These are phyloP conservation scores for Zymoseptoria crescenta DNA, from an alignment of 2,329 filamentous ascomycete genomes.

Conservation along the genomic window DNA sequence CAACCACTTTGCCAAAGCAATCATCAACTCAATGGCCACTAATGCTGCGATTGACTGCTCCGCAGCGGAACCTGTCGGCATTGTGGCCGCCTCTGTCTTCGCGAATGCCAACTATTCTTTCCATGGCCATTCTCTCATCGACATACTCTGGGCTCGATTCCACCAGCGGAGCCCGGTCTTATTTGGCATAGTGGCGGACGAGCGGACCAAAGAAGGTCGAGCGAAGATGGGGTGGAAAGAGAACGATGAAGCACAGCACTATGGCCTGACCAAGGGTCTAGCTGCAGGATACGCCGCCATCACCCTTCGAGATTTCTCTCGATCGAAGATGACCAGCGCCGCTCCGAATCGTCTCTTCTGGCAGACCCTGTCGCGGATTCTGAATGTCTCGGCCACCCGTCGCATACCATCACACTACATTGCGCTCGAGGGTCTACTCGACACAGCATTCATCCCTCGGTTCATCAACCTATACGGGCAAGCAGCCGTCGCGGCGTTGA, in stretches of 20 bases:
- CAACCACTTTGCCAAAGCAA: conserved; percentile 65
- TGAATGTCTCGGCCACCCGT: conserved; percentile 59
- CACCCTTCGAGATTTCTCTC: conserved; percentile 72
- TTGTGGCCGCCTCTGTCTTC: conserved; percentile 67
- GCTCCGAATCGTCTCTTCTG: conserved; percentile 78
- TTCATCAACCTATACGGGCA: conserved; percentile 77
- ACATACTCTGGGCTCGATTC: conserved; percentile 82
- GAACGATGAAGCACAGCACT: conserved; percentile 51
- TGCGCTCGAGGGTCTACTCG: conserved; percentile 46
- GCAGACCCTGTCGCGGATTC: conserved; percentile 65
- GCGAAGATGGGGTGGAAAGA: conserved; percentile 62
- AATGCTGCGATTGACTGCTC: conserved; percentile 33
- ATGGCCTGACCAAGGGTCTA: conserved; percentile 74
- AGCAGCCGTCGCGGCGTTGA: conserved; percentile 62
- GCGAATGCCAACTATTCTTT: conserved; percentile 53
- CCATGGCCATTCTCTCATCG: conserved; percentile 63
- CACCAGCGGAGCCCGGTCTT: conserved; percentile 73
- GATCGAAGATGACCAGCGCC: conserved; percentile 59
- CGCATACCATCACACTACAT: conserved; percentile 41
- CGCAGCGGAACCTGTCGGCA: conserved; percentile 67
- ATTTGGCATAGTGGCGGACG: conserved; percentile 72
- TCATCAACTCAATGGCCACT: conserved; percentile 53
- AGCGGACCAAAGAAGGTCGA: conserved; percentile 62
- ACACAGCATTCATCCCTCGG: conserved; percentile 57
- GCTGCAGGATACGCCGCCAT: conserved; percentile 78